These are phyloP conservation scores for Pistacia integerrima DNA, from an alignment of 345 rosid species.

Conservation along the genomic window DNA sequence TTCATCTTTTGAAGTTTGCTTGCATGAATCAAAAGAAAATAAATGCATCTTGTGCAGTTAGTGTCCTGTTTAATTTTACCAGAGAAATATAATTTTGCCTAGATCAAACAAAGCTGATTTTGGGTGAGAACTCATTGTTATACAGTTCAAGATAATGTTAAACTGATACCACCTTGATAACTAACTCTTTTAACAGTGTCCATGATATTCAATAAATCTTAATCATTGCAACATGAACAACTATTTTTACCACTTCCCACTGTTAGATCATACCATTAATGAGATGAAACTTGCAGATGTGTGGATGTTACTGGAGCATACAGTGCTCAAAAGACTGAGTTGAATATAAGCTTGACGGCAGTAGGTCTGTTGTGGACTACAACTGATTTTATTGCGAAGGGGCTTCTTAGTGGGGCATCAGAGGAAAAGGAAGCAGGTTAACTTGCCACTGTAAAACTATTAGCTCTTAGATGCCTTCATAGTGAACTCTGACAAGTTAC, in stretches of 20 bases:
- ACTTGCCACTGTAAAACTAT: conserved; percentile 14
- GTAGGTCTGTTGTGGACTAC: conserved; percentile 93
- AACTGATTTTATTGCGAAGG: conserved; percentile 89
- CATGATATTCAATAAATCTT: conserved; percentile 7
- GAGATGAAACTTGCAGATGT: conserved; percentile 63
- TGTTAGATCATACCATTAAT: conserved; percentile 15
- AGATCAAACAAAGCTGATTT: background rate
- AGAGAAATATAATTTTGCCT: background rate
- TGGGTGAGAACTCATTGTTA: background rate
- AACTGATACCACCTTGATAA: background rate
- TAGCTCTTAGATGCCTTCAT: background rate
- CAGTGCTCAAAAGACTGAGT: conserved; percentile 87
- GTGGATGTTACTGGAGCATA: conserved; percentile 98
- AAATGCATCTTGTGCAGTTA: background rate
- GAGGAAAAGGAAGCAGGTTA: conserved; percentile 65
- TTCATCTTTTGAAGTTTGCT: background rate
- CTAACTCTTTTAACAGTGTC: conserved; percentile 2
- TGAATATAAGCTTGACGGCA: conserved; percentile 95
- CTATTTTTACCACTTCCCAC: background rate
- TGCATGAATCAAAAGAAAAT: background rate
- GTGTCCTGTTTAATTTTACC: background rate
- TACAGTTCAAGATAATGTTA: conserved; percentile 10
- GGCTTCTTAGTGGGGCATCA: conserved; percentile 41
- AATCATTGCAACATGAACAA: conserved; percentile 10
- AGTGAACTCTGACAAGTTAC: conserved; percentile 6